Conservation (phyloP, 1,284 basidiomycete species). For the Amylostereum areolatum region DNA sequence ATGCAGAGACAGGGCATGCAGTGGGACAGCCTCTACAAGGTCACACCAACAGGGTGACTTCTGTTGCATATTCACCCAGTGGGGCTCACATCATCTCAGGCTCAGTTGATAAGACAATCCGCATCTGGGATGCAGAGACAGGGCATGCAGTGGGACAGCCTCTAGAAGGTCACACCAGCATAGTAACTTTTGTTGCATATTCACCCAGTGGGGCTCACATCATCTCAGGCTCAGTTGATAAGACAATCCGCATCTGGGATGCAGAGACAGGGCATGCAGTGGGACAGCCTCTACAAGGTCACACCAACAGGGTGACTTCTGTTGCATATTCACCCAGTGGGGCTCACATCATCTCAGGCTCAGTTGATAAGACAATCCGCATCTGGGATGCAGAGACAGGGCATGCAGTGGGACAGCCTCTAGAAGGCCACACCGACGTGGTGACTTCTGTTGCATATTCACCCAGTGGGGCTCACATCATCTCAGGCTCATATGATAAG, state of each 20-base stretch:
- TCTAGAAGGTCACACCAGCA: constrained; percentile 3
- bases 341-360: no score
- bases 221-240: constrained; percentile 22
- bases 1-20: not conserved
- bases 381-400: no score
- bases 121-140: constrained; percentile 21
- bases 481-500: no score
- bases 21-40: constrained; percentile 16
- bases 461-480: no score
- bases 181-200: constrained; percentile 6
- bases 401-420: no score
- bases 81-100: constrained; percentile 7
- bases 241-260: constrained; percentile 21
- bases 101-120: constrained; percentile 19
- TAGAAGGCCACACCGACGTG: no score
- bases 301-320: constrained; percentile 7
- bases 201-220: constrained; percentile 16
- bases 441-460: no score
- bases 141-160: constrained; percentile 7
- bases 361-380: no score
- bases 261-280: constrained; percentile 10
- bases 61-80: constrained; percentile 9
- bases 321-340: constrained; percentile 9
- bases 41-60: constrained; percentile 18
- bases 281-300: constrained; percentile 5